Conservation (phyloP, 2,329 filamentous ascomycete species). For the Lachnellula hyalina region DNA sequence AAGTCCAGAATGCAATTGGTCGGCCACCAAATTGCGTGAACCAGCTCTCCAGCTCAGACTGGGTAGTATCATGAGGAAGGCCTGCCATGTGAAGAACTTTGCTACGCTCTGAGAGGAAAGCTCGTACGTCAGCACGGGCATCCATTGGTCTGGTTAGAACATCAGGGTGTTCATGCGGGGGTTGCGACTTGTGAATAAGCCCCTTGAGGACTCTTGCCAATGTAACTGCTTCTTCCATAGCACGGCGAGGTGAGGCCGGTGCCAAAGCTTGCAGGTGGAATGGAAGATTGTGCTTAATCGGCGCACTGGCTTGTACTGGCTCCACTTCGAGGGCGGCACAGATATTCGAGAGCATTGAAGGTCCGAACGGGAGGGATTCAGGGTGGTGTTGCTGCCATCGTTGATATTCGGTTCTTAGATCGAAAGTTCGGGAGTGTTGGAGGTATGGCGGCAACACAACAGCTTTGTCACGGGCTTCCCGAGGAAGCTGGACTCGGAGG, state of each 20-base stretch:
- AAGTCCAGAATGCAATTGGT: conserved; percentile 97
- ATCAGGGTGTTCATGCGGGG: conserved; percentile 87
- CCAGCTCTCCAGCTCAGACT: conserved; percentile 98
- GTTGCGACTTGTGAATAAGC: conserved; percentile 93
- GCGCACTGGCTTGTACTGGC: conserved; percentile 92
- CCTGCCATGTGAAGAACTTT: conserved; percentile 98
- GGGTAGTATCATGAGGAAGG: conserved; percentile 93
- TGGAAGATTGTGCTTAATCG: conserved; percentile 97
- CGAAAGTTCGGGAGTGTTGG: conserved; percentile 95
- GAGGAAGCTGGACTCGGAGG: conserved; percentile 91
- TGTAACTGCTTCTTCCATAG: conserved; percentile 96
- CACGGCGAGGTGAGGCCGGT: conserved; percentile 88
- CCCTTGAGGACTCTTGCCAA: conserved; percentile 87
- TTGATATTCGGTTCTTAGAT: conserved; percentile 95
- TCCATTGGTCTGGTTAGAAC: conserved; percentile 95
- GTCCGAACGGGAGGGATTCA: conserved; percentile 93
- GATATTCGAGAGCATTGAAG: conserved; percentile 93
- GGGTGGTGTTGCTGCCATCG: conserved; percentile 98
- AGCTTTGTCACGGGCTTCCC: conserved; percentile 96
- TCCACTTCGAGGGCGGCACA: conserved; percentile 97
- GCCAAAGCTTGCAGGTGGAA: conserved; percentile 96
- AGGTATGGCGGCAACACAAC: conserved; percentile 95
- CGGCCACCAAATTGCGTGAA: conserved; percentile 98
- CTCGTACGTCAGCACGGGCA: conserved; percentile 89
- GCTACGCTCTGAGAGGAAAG: conserved; percentile 92